Base-by-base conservation (phyloP, 2,329 filamentous ascomycete species). In the Blastomyces parvus region DNA sequence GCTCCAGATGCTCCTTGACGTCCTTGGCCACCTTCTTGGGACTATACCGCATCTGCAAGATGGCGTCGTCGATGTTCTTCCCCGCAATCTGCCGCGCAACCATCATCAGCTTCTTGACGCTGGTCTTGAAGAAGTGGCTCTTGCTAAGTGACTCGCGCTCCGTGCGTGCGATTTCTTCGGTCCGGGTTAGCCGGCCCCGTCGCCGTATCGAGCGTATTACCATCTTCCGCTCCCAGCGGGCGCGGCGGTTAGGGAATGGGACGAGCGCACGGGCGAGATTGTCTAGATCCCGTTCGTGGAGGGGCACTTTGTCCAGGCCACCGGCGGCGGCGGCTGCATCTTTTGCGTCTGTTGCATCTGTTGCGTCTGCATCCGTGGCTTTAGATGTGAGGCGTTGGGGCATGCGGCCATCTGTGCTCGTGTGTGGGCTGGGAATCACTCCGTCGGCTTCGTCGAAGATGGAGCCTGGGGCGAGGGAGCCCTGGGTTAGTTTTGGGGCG, bases 21-120 rank as follows among this genome's bases (percentile, higher is more conserved):
- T 96, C 91, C 68, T 84, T 81, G 7, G 93, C 90, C 67, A 88
- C 89, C 80, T 91, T 93, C 84, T 99, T 99, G 81, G 91, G 90
- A 75, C 88, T 93, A 80, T 93, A 97, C 63, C 88, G 85, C 90
- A 99, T 96, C 81, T 99, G 94, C 62, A 89, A 79, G 68, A 97
- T 90, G 17, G 94, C 94, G 44, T 99, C 92, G 64, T 95, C 91
- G 65, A 99, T 82, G n/a, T 88, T 87, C 83, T 97, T 97, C 68
- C 94, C 94, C 1, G 86, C 83, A 72, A 99, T 94, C 79, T 97
- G 94, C 62, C 88, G 86, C 30, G 93, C 87, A 59, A 99, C 79
- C 70, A 89, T 88, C 61, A 88, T 87, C 62, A 99, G 82, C 80
- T 99, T 99, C 85, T 99, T 99, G 67, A 90, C 81, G 59, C 87